Evolutionary conservation across 148 eudicot species (phyloP).

Genomic region (Persicaria maculosa): DNA sequence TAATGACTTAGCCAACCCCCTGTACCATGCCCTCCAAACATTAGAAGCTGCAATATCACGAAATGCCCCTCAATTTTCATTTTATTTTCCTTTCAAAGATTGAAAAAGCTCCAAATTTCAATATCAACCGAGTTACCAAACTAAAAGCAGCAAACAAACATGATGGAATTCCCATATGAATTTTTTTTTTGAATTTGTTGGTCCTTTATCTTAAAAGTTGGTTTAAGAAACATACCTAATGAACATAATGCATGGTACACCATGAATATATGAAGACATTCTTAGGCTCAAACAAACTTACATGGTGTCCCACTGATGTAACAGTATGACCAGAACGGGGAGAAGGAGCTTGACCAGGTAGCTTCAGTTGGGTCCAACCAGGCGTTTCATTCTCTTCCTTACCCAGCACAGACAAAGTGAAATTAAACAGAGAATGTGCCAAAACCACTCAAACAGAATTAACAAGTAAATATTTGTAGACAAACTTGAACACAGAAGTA

Average conservation of each 20-base stretch:
- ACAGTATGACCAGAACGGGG: slow-evolving; percentile 91
- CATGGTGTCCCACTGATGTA: slow-evolving; percentile 91
- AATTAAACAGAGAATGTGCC: neutral
- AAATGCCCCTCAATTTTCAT: neutral
- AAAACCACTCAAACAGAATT: slow-evolving; percentile 7
- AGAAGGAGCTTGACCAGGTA: slow-evolving; percentile 97
- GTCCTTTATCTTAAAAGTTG: neutral
- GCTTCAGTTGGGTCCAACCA: slow-evolving; percentile 98
- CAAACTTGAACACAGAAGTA: neutral
- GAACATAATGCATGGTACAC: neutral
- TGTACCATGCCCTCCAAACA: slow-evolving; percentile 97
- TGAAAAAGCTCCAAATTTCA: neutral
- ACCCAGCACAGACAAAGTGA: slow-evolving; percentile 32
- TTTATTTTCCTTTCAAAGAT: neutral
- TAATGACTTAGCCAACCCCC: slow-evolving; percentile 99
- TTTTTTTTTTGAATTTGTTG: neutral
- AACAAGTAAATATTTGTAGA: neutral
- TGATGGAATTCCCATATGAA: neutral
- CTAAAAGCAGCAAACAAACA: neutral
- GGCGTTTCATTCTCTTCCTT: slow-evolving; percentile 97
- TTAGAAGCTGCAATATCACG: slow-evolving; percentile 43
- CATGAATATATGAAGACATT: neutral
- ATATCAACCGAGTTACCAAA: neutral
- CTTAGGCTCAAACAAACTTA: slow-evolving; percentile 21
- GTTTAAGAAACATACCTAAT: neutral